These are phyloP conservation scores for Podaxis pistillaris DNA, from an alignment of 768 basidiomycete genomes.

Conservation along the genomic window DNA sequence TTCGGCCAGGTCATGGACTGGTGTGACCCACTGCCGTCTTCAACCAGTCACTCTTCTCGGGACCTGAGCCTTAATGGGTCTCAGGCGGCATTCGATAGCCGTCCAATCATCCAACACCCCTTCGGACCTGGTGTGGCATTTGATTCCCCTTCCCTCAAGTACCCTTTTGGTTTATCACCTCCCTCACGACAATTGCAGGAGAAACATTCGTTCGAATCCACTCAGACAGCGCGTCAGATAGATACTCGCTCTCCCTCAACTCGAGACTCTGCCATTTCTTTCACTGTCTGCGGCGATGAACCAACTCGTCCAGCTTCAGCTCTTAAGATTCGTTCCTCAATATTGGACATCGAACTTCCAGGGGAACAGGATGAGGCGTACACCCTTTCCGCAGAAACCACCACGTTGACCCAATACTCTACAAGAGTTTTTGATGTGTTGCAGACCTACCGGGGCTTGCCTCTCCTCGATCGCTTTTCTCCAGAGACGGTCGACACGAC, in stretches of 20 bases:
- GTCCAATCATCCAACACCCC: conserved; percentile 44
- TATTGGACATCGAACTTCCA: conserved; percentile 12
- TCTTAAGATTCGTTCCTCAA: conserved; percentile 16
- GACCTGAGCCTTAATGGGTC: conserved; percentile 16
- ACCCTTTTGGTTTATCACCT: conserved; percentile 39
- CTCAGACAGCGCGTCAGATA: conserved; percentile 66
- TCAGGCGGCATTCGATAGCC: conserved; percentile 4
- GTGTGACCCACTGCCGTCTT: conserved; percentile 29
- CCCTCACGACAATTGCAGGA: conserved; percentile 64
- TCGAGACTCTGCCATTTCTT: conserved; percentile 19
- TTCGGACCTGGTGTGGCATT: conserved; percentile 66
- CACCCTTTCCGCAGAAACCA: conserved; percentile 44
- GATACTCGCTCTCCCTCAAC: conserved; percentile 24
- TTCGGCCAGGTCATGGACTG: conserved; percentile 71
- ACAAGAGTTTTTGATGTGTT: conserved; percentile 79
- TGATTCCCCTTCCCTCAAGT: conserved; percentile 52
- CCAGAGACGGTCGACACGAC: conserved; percentile 56
- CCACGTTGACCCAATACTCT: conserved; percentile 62
- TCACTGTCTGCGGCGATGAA: conserved; percentile 17
- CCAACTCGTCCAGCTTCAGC: conserved; percentile 28
- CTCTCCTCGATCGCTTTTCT: conserved; percentile 65
- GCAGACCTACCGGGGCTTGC: conserved; percentile 77
- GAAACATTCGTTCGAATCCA: conserved; percentile 88
- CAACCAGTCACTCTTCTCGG: conserved; percentile 8
- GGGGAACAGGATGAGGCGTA: conserved; percentile 16